Evolutionary conservation across 2,329 filamentous ascomycete species (phyloP), one percentile per base, ranked within the genome.

Genomic region (Aspergillus neoniger): DNA sequence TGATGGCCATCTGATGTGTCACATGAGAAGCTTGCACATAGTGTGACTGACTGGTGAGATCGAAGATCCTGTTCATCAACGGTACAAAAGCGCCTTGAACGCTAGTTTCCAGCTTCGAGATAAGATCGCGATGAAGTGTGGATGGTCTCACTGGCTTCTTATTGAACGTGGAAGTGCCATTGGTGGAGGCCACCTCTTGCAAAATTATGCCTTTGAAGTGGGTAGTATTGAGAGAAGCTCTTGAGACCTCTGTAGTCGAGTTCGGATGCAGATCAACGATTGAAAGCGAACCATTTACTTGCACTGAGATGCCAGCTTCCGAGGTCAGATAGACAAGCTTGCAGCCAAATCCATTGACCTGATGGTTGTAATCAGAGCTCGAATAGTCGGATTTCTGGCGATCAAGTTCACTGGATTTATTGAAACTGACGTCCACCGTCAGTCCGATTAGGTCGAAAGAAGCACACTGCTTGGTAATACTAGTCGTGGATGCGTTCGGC

Each of bases 41-140:
- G 32, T 50, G 36, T 6, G 57, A 50, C 28, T 56, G 51, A 2
- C 41, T 32, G 15, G 23, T 32, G 21, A 59, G 17, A 12, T 59
- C 51, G 48, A 59, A 59, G 15, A 49, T 56, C 21, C 57, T 43
- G 44, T 55, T 56, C 57, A 59, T 51, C 36, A 59, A 36, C 8
- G 57, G 57, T n/a, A 59, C 57, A 12, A 59, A 59, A 12, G 57
- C 44, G 28, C 48, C 21, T 10, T 28, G 28, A 9, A 59, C 19
- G 10, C 23, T 25, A n/a, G 9, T 7, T 19, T 59, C 50, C 30
- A 59, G 43, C 21, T 23, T 55, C 12, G 36, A 50, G n/a, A 39
- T 55, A 21, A 59, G 10, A 19, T 44, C 30, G 9, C n/a, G 32
- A 12, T 51, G 43, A 38, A 36, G 30, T 10, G 47, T 43, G n/a